Base-by-base conservation (phyloP, 2,329 filamentous ascomycete species). In the Pseudogymnoascus sp. region DNA sequence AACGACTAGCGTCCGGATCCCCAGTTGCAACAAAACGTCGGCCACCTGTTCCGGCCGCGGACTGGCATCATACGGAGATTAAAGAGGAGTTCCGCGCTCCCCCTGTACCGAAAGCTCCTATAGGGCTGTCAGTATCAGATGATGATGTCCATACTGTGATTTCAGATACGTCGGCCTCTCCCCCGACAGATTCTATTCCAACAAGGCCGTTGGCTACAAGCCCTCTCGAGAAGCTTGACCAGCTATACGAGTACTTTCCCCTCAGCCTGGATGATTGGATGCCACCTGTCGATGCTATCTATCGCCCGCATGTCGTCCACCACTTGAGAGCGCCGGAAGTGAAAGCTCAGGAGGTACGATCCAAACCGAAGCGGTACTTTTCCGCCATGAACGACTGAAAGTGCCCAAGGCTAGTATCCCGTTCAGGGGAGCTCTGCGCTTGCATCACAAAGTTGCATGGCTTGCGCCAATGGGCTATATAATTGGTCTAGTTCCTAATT, bases 181-280 rank as follows among this genome's bases (percentile, higher is more conserved):
- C 43, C 8, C 43, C 43, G 14, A 52, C 43, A 11, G 43, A 52
- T 52, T 52, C 43, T 16, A 52, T 52, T 14, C 43, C 43, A 29
- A 52, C 43, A 4, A 10, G 43, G n/a, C 43, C 43, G 14, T 52
- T 52, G 43, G 43, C 23, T 52, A 14, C 43, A 7, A 52, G 43
- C 43, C 43, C 43, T 31, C 43, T 52, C 23, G 43, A 52, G 23
- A 52, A 52, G 43, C 43, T 59, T 14, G 55, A 59, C 55, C 55
- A 59, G 67, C 78, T 97, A 16, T 97, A 97, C 72, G 92, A 97
- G 76, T 97, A 97, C 72, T 97, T 97, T 67, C 92, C 92, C 0
- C 80, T 97, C 14, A 92, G 89, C 59, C 77, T 96, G 63, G 92
- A 97, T 73, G 92, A 97, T 71, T 97, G 89, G 89, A 91, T 92